Base-by-base conservation (phyloP, 2,329 filamentous ascomycete species). In the Pseudopithomyces chartarum region DNA sequence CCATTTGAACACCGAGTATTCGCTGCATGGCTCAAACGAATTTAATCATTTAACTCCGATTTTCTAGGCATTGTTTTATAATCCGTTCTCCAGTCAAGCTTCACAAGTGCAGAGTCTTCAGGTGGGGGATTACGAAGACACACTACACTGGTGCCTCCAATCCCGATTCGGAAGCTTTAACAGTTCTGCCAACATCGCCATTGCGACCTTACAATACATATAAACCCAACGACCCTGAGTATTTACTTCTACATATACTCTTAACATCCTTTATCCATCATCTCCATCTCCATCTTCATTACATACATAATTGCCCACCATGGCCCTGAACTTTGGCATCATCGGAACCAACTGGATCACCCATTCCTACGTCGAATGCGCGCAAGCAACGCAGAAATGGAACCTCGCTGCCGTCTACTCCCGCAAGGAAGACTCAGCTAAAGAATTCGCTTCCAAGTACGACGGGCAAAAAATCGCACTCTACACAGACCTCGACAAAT, bases 331-430 rank as follows among this genome's bases (percentile, higher is more conserved):
- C 46, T 80, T 81, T 65, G 80, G 73, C 52, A 76, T 77, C 55
- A 79, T 82, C 56, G 80, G 80, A 61, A 81, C 79, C 19, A 73
- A 70, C 66, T 82, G 80, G 80, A 82, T 82, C 65, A 82, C 80
- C 2, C 76, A 79, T 59, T 79, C 78, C 10, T 82, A 76, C 68
- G 75, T 82, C 64, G 63, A 71, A 13, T 75, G 73, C 19, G 78
- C 80, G 12, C 73, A 79, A 29, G 73, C 79, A 36, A 78, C 78
- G 2, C 65, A 67, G 19, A 70, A 76, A 69, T 82, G 78, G 77
- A 71, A 71, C 34, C 76, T 82, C 26, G 59, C 68, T 6, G 76
- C 79, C 44, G 77, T 82, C 46, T 82, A 81, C 71, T 81, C 79
- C 3, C 77, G 80, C 55, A 77, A 68, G 26, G 66, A 71, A 60